These are phyloP conservation scores for Nyctanthes arbortristis DNA, from an alignment of 257 asterid species.

Conservation along the genomic window DNA sequence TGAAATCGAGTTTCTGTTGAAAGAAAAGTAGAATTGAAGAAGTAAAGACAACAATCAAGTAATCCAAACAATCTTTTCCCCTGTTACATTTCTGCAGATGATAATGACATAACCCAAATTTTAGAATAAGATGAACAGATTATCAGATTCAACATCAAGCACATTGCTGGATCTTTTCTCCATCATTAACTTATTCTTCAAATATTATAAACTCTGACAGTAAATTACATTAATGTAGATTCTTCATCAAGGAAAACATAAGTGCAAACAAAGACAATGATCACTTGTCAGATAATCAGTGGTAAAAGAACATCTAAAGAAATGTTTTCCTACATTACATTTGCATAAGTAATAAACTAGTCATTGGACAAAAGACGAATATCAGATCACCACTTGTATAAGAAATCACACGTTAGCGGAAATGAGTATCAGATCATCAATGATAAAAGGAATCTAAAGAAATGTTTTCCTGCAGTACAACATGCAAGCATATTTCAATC, in stretches of 20 bases:
- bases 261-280: neutral
- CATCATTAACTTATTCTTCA: conserved; percentile 2
- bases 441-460: no score
- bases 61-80: conserved; percentile 2
- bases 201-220: neutral
- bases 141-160: neutral
- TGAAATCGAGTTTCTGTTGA: conserved; percentile 63
- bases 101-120: conserved; percentile 12
- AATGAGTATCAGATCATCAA: no score
- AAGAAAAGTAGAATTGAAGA: neutral
- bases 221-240: neutral
- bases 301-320: neutral
- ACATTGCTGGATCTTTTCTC: neutral
- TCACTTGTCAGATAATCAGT: neutral
- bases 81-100: neutral
- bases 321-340: neutral
- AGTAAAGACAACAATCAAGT: conserved; percentile 17
- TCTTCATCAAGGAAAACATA: neutral
- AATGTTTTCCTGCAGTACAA: no score
- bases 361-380: neutral
- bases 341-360: neutral
- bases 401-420: no score
- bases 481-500: neutral
- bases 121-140: no score
- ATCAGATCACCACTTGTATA: no score